Conservation (phyloP, 371 early-diverging fungal genomes). For the Zancudomyces culisetae region DNA sequence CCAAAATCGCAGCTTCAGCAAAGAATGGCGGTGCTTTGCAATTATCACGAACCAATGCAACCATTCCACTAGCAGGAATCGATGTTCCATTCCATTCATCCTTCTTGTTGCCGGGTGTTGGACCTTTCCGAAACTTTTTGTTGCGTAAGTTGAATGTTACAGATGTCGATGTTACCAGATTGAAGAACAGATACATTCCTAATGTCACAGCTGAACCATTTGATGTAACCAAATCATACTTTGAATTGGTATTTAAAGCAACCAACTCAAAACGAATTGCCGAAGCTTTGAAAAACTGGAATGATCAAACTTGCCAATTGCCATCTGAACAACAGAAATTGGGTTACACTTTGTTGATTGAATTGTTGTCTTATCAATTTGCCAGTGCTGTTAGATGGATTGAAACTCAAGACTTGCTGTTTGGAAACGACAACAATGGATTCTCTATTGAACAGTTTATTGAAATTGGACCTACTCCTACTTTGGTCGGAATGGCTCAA, state of each 20-base stretch:
- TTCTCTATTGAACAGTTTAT: slow-evolving; percentile 68
- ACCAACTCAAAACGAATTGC: slow-evolving; percentile 53
- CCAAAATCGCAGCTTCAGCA: slow-evolving; percentile 32
- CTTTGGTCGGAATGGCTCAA: slow-evolving; percentile 80
- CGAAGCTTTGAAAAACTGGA: slow-evolving; percentile 69
- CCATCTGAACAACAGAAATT: slow-evolving; percentile 67
- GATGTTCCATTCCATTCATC: slow-evolving; percentile 95
- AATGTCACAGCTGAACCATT: slow-evolving; percentile 90
- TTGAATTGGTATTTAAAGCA: slow-evolving; percentile 47
- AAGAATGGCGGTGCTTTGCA: slow-evolving; percentile 39
- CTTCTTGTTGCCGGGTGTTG: slow-evolving; percentile 75
- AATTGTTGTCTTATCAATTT: slow-evolving; percentile 86
- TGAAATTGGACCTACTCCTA: slow-evolving; percentile 82
- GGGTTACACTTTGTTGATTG: slow-evolving; percentile 70
- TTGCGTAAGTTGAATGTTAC: slow-evolving; percentile 58
- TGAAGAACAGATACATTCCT: slow-evolving; percentile 77
- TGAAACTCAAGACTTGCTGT: slow-evolving; percentile 86
- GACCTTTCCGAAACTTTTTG: slow-evolving; percentile 78
- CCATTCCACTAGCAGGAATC: slow-evolving; percentile 80
- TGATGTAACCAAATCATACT: slow-evolving; percentile 54
- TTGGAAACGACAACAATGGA: too few species aligned
- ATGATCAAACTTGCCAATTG: slow-evolving; percentile 36
- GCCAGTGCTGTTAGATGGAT: slow-evolving; percentile 92
- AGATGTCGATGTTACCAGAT: slow-evolving; percentile 52
- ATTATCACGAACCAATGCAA: slow-evolving; percentile 77